Evolutionary conservation across 257 asterid genomes (phyloP).

Genomic region (Datura wrightii): DNA sequence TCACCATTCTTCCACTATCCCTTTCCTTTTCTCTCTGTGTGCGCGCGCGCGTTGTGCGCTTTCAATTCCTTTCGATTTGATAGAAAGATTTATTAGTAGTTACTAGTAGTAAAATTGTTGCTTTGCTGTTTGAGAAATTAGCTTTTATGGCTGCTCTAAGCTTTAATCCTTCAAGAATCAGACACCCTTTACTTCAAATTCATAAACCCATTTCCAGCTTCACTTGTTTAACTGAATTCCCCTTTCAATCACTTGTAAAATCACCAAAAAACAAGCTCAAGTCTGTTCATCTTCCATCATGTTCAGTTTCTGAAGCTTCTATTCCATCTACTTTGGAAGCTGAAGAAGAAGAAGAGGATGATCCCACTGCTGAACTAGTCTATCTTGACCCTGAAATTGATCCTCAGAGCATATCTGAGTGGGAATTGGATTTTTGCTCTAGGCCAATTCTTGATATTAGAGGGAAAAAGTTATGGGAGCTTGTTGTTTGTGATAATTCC

Average conservation of each 20-base stretch:
- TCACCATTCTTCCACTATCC: background rate
- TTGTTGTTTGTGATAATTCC: constrained; percentile 81
- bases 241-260: constrained; percentile 35
- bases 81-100: too few species aligned
- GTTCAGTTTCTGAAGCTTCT: constrained; percentile 71
- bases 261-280: constrained; percentile 35
- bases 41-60: too few species aligned
- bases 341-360: constrained; percentile 49
- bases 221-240: constrained; percentile 46
- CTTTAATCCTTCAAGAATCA: constrained; percentile 52
- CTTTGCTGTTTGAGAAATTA: background rate
- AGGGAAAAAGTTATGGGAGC: constrained; percentile 98
- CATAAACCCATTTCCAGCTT: constrained; percentile 50
- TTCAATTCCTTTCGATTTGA: too few species aligned
- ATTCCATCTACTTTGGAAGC: constrained; percentile 63
- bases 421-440: constrained; percentile 98
- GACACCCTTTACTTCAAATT: constrained; percentile 33
- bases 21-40: background rate
- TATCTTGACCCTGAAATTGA: constrained; percentile 87
- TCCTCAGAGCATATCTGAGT: constrained; percentile 72
- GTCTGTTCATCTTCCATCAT: constrained; percentile 44
- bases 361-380: constrained; percentile 80
- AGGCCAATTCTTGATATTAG: constrained; percentile 96
- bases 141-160: constrained; percentile 65
- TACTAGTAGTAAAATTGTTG: background rate